Base-by-base conservation (phyloP, 805 yeast genomes). In the Torulaspora maleeae region DNA sequence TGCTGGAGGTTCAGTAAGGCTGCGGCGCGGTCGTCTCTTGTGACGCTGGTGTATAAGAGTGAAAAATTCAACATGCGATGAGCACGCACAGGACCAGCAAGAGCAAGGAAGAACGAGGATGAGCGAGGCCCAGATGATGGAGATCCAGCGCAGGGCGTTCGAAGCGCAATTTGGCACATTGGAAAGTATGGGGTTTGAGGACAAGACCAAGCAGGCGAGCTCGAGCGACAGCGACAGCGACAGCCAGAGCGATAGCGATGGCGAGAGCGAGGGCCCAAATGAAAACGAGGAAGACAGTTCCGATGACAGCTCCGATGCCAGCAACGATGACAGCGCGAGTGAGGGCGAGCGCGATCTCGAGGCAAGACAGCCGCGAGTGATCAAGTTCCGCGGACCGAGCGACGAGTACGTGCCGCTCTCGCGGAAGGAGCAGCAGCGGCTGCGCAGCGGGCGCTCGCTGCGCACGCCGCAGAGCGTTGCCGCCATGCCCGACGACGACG, bases 141-240 rank as follows among this genome's bases (percentile, higher is more conserved):
- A 79, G 56, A 53, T 69, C 17, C 85, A 81, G 56, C 65, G 86
- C 45, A 59, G 67, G 19, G 77, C 78, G 30, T 81, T 81, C 57
- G 86, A 81, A 55, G 77, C 77, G 3, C 85, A 79, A 61, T 81
- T 81, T 56, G 86, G 86, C 0, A 65, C 76, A 2, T 54, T 81
- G 10, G 83, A 77, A 53, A 66, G 67, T 1, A 61, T 80, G 73
- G 81, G 82, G 4, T 76, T 62, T 49, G 70, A 72, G 25, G 82
- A 77, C 53, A 68, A 67, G 53, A 68, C 74, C 5, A 70, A 67
- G 8, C 50, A 47, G 15, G 19, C 5, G 20, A 48, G 41, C 13
- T 43, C 25, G 4, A 29, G 33, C 7, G 39, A 44, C 12, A 16
- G 17, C 32, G 41, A 37, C 11, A 29, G 22, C 7, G 44, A 47